Percentiles rank a stretch among this genome's conserved stretches.
Evolutionary conservation across 2,329 filamentous ascomycete species (phyloP).

Genomic region (Ophiognomonia clavigignenti-juglandacearum): DNA sequence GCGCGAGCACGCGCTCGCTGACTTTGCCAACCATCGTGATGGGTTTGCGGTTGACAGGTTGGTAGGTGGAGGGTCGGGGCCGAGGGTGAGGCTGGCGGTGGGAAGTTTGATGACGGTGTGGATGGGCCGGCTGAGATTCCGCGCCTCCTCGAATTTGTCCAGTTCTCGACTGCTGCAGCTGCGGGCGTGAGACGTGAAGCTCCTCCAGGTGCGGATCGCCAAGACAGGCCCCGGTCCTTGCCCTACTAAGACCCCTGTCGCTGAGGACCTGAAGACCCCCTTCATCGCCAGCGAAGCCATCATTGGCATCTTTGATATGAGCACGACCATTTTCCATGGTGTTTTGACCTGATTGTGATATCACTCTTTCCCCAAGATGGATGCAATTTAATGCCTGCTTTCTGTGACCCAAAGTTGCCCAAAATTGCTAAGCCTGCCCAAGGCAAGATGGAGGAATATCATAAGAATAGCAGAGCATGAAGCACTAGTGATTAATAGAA

Average conservation of each 20-base stretch:
- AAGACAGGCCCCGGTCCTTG: background rate
- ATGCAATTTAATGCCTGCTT: no score
- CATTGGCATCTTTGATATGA: background rate
- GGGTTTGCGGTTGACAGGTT: conserved; percentile 16
- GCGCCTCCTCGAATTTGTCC: conserved; percentile 14
- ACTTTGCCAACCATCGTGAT: conserved; percentile 57
- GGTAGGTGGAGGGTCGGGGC: conserved; percentile 8
- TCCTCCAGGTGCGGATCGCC: no score
- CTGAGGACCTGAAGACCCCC: no score
- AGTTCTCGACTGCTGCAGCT: no score
- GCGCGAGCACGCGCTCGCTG: conserved; percentile 58
- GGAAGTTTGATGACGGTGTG: background rate
- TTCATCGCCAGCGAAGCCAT: background rate
- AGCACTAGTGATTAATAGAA: no score
- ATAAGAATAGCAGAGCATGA: no score
- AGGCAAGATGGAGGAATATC: no score
- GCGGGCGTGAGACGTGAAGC: no score
- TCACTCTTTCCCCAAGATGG: background rate
- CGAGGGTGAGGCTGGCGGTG: conserved; percentile 3
- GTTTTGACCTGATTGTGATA: background rate
- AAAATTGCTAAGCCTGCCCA: no score
- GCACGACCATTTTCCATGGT: background rate
- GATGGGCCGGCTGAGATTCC: background rate
- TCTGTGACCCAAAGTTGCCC: no score
- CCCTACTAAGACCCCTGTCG: no score